Evolutionary conservation across 129 eudicot species (phyloP), one percentile per base, ranked within the genome.

Genomic region (Kitagawia praeruptora): DNA sequence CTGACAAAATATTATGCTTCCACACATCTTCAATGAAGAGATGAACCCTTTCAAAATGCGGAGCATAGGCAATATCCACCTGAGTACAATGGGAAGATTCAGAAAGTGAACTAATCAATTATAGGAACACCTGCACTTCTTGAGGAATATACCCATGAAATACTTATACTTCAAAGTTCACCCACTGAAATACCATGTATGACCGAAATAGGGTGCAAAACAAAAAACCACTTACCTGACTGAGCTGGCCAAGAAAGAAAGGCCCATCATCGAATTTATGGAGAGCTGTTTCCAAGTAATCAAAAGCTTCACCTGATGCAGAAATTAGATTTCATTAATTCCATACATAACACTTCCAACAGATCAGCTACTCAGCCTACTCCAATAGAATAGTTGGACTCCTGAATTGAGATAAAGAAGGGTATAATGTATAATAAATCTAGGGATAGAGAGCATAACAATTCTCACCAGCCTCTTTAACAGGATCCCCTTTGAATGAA

Each of bases 61-160:
- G 94, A 84, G 85, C 89, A 81, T 83, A 93, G 3, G 85, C 96
- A 83, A 85, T 88, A 86, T 91, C 98, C 56, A 83, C 98, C 97
- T 92, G 85, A 78, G 85, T 44, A 74, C 49, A 77, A 42, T n/a
- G 71, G 31, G 64, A 74, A 69, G 58, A 42, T 71, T 46, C 46
- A 51, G 54, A 49, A 76, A 2, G 19, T 16, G 45, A 76, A 37
- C 40, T 49, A 25, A 25, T 74, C 77, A 45, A 27, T 74, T 31
- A 9, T 9, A 18, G 46, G 58, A 27, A 7, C 23, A 25, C 6
- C 28, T 31, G 6, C 77, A 19, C 16, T 74, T 34, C 70, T 25
- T 63, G 16, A 64, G 19, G 15, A 13, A 12, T 12, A 25, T 47
- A 15, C 42, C 8, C 4, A 28, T 23, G 18, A 34, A 19, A 45